Conservation (phyloP, 1,139 yeast species). For the Hyphopichia pseudoburtonii region DNA sequence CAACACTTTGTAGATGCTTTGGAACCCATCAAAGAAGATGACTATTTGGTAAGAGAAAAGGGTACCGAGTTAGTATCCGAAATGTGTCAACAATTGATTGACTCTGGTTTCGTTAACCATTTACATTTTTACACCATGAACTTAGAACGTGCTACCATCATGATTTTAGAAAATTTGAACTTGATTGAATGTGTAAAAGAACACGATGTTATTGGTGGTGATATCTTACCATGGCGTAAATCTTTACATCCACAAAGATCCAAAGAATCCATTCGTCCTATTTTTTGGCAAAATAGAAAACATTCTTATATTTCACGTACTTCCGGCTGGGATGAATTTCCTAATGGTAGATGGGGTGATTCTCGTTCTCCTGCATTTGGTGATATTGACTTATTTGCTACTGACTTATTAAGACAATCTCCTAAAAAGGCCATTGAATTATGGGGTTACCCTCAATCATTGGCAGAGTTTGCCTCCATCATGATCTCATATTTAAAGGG, state of each 20-base stretch:
- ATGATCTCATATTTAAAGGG: slow-evolving; percentile 70
- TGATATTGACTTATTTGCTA: slow-evolving; percentile 76
- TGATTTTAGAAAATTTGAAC: slow-evolving; percentile 77
- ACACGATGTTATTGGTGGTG: slow-evolving; percentile 40
- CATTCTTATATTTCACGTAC: slow-evolving; percentile 89
- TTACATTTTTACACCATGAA: slow-evolving; percentile 97
- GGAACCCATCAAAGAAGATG: slow-evolving; percentile 89
- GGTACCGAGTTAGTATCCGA: slow-evolving; percentile 84
- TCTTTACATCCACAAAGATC: slow-evolving; percentile 80
- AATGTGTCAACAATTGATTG: slow-evolving; percentile 74
- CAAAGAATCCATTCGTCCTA: slow-evolving; percentile 86
- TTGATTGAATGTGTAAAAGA: slow-evolving; percentile 49
- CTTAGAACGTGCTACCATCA: slow-evolving; percentile 83
- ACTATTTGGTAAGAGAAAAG: slow-evolving; percentile 77
- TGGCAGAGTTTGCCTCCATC: slow-evolving; percentile 60
- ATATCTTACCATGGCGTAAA: slow-evolving; percentile 81
- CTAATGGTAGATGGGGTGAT: slow-evolving; percentile 95
- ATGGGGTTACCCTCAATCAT: slow-evolving; percentile 78
- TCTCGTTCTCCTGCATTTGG: slow-evolving; percentile 93
- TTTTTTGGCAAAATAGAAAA: slow-evolving; percentile 94
- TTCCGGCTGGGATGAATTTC: slow-evolving; percentile 92
- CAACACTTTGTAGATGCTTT: slow-evolving; percentile 65
- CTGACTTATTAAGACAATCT: slow-evolving; percentile 77
- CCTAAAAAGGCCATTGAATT: slow-evolving; percentile 74
- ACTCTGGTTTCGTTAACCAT: slow-evolving; percentile 76